Evolutionary conservation across 2,329 filamentous ascomycete genomes (phyloP).

Genomic region (Curvularia lunata): DNA sequence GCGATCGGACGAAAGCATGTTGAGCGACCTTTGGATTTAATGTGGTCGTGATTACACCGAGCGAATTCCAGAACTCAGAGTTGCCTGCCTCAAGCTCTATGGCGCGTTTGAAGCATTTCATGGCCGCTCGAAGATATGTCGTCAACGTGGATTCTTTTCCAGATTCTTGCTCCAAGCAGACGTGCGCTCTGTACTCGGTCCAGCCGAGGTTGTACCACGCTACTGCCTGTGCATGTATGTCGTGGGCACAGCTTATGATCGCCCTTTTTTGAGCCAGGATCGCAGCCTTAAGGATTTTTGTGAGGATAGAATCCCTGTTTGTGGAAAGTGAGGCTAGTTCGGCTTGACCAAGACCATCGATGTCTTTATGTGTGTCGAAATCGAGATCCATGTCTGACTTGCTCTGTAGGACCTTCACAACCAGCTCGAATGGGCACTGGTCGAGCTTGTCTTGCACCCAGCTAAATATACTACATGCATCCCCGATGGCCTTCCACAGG

Average conservation of each 20-base stretch:
- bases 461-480: constrained; percentile 85
- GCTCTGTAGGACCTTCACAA: constrained; percentile 65
- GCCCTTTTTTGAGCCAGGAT: constrained; percentile 89
- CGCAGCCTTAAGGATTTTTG: constrained; percentile 69
- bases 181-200: constrained; percentile 84
- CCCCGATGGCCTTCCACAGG: constrained; percentile 90
- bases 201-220: constrained; percentile 97
- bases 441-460: constrained; percentile 72
- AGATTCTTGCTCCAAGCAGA: constrained; percentile 61
- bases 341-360: constrained; percentile 67
- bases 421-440: constrained; percentile 65
- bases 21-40: constrained; percentile 88
- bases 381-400: constrained; percentile 58
- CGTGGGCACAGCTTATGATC: constrained; percentile 72
- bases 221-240: constrained; percentile 89
- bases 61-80: constrained; percentile 94
- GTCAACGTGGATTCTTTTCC: constrained; percentile 55
- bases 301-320: constrained; percentile 47
- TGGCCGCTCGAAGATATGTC: constrained; percentile 77
- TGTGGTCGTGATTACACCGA: constrained; percentile 87
- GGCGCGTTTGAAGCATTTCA: constrained; percentile 90
- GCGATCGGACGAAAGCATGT: constrained; percentile 87
- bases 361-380: constrained; percentile 66
- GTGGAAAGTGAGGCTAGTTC: constrained; percentile 37
- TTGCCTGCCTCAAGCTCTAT: constrained; percentile 96